These are phyloP conservation scores for Cladorrhinum samala DNA, from an alignment of 495 filamentous ascomycete species.

Conservation along the genomic window DNA sequence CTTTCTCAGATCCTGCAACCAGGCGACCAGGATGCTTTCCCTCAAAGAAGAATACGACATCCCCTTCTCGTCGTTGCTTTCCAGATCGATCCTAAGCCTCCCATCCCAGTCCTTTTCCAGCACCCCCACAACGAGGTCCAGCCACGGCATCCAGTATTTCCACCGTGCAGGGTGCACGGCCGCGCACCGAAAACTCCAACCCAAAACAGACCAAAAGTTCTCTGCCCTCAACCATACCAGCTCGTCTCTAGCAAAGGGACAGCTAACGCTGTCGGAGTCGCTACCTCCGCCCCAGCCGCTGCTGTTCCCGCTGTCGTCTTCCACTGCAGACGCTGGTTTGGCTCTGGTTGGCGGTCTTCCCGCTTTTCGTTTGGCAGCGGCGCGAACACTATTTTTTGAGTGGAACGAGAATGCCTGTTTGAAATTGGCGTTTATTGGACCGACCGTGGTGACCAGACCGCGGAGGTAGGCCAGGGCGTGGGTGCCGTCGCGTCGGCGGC, in stretches of 20 bases:
- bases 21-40: constrained; percentile 23
- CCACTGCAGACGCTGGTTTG: not conserved
- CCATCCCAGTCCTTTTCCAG: constrained; percentile 70
- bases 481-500: constrained; percentile 31
- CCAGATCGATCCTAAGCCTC: constrained; percentile 34
- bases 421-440: constrained; percentile 39
- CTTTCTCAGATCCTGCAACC: constrained; percentile 28
- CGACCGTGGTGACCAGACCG: constrained; percentile 32
- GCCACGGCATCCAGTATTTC: constrained; percentile 77
- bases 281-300: constrained; percentile 8
- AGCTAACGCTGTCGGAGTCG: constrained; percentile 37
- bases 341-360: not conserved
- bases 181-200: constrained; percentile 93
- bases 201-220: constrained; percentile 84
- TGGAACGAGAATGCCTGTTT: constrained; percentile 30
- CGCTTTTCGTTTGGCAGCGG: no score
- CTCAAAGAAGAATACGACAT: constrained; percentile 23
- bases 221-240: constrained; percentile 66
- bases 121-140: constrained; percentile 72
- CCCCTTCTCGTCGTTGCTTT: constrained; percentile 3
- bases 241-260: constrained; percentile 54
- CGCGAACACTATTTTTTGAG: constrained; percentile 21
- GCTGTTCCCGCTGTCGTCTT: constrained; percentile 7
- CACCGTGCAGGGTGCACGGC: constrained; percentile 63
- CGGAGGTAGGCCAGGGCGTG: constrained; percentile 37